Evolutionary conservation across 768 basidiomycete genomes (phyloP), one percentile per base, ranked within the genome.

Genomic region (Dentipellis fragilis): DNA sequence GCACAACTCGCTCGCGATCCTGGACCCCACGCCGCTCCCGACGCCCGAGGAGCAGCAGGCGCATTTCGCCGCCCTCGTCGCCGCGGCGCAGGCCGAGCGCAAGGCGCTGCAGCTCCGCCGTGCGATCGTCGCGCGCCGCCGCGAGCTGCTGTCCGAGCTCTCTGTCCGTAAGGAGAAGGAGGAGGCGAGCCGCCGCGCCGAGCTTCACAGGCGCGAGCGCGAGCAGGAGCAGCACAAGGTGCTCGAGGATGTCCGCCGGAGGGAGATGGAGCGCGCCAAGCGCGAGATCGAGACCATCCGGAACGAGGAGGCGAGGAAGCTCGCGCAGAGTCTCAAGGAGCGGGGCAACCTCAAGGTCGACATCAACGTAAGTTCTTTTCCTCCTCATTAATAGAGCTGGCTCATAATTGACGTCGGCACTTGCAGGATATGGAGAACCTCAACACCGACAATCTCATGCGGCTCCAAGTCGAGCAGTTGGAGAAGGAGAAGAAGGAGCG

Each of bases 401-500:
- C 37, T 2, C 22, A 12, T 19, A 22, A 12, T 12, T 55, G 23
- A 58, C 14, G 37, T 49, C 58, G 21, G 62, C 19, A 55, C 48
- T 10, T 52, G 21, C 59, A 92, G 87, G 85, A 88, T 65, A 77
- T 93, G 69, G 88, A 91, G 63, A 83, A 81, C 51, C 75, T 89
- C 58, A 91, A 91, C 68, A 93, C 92, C 9, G 86, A 89, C 64
- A 82, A 83, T 49, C 80, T 98, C 59, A 86, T 97, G 69, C 81
- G 79, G 34, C 81, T 96, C 62, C 93, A 96, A 68, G 93, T 96
- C 38, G 85, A 92, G 61, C 93, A 97, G 66, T 78, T 97, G 47
- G 96, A 96, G 73, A 96, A 95, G 73, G 94, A 98, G 73, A 95
- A 93, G 78, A 86, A 83, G 64, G 89, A 93, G 62, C 75, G 90